Evolutionary conservation across 2,329 filamentous ascomycete genomes (phyloP), one percentile per base, ranked within the genome.

Genomic region (Thermoascus crustaceus): DNA sequence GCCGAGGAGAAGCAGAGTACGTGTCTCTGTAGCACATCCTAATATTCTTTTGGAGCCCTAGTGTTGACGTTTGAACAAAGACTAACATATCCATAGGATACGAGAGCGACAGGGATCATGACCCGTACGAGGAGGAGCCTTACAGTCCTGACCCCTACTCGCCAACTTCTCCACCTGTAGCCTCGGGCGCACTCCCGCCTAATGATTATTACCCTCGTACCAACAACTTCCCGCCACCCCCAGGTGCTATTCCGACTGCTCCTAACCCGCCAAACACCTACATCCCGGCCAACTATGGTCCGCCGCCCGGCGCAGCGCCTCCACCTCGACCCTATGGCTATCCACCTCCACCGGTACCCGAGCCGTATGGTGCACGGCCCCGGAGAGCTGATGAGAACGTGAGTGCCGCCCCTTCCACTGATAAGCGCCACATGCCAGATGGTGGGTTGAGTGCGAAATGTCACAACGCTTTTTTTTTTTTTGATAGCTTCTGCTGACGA

Each of bases 351-450:
- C 50, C 51, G 27, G 59, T 49, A 32, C 49, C 54, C 20, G 58
- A 65, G 38, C 52, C 55, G n/a, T 67, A 66, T 41, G 55, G 57
- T 16, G 47, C 58, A 18, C 49, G 53, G 47, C 52, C 57, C 32
- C 52, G 57, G 42, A 55, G 62, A 45, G 59, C 56, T 40, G 65
- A 68, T 54, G 66, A 69, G 52, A 69, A 69, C 67, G 67, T 71
- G 65, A 69, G 67, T 68, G 55, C 56, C 56, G 52, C 51, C 53
- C 54, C 50, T 47, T 44, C 53, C 51, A 49, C 50, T 53, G 52
- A 57, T 52, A 49, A 57, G 50, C 47, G 55, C 48, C 55, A 52
- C 47, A 46, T 46, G 48, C 44, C 53, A 46, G 53, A 64, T 60
- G 63, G 64, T 67, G 63, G 55, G 63, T 68, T 57, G 42, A 40